Evolutionary conservation across 2,329 filamentous ascomycete species (phyloP).

Genomic region (Stromatinia cepivora): DNA sequence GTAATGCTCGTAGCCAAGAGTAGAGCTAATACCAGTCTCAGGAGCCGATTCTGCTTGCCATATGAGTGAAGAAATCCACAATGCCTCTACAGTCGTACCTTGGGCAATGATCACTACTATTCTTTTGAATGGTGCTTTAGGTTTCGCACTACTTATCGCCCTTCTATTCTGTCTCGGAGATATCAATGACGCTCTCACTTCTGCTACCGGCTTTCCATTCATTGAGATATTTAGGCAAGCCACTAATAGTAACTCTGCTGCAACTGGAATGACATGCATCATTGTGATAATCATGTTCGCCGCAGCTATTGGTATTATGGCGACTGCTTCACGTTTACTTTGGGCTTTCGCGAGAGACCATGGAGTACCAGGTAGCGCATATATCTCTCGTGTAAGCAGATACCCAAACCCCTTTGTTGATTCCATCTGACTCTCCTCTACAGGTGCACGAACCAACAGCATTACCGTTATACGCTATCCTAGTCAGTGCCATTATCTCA

Average conservation of each 20-base stretch:
- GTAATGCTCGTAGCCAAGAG: background rate
- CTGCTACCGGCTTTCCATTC: constrained; percentile 47
- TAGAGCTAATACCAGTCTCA: constrained; percentile 4
- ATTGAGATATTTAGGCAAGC: constrained; percentile 54
- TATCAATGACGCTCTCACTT: constrained; percentile 43
- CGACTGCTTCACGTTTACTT: constrained; percentile 42
- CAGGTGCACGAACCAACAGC: constrained; percentile 32
- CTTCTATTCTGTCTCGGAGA: constrained; percentile 42
- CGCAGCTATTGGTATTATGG: constrained; percentile 43
- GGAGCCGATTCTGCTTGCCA: constrained; percentile 21
- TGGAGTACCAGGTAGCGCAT: constrained; percentile 45
- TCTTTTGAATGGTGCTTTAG: constrained; percentile 49
- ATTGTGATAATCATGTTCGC: constrained; percentile 44
- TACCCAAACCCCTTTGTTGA: background rate
- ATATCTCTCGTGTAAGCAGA: constrained; percentile 41
- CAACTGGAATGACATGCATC: constrained; percentile 50
- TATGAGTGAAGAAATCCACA: constrained; percentile 26
- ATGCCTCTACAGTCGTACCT: constrained; percentile 23
- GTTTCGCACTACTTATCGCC: constrained; percentile 44
- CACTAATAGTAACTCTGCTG: constrained; percentile 46
- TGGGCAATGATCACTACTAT: constrained; percentile 47
- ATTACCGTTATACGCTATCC: constrained; percentile 32
- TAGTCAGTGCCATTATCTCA: constrained; percentile 40
- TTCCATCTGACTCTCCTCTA: constrained; percentile 10
- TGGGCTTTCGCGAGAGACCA: constrained; percentile 49